These are phyloP conservation scores for Kodamaea plutei DNA, from an alignment of 1,139 yeast species.

Conservation along the genomic window DNA sequence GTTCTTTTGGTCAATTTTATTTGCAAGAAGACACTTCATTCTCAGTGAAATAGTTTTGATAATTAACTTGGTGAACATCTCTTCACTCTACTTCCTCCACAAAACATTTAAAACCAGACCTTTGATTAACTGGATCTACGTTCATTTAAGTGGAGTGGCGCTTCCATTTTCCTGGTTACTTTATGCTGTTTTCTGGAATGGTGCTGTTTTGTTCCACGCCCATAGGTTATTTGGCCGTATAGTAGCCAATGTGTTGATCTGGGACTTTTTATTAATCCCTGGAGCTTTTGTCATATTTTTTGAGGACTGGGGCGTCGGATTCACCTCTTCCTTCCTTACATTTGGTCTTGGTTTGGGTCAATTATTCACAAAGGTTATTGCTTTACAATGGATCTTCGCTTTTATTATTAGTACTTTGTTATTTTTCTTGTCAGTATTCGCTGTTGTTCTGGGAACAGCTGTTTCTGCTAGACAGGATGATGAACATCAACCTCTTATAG, in stretches of 20 bases:
- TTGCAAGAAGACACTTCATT: conserved; percentile 53
- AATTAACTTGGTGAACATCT: conserved; percentile 56
- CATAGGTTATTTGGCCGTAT: conserved; percentile 62
- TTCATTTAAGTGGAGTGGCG: conserved; percentile 65
- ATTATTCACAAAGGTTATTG: conserved; percentile 61
- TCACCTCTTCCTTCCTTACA: conserved; percentile 52
- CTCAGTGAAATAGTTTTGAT: conserved; percentile 53
- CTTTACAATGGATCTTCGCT: conserved; percentile 84
- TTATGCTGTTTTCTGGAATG: conserved; percentile 77
- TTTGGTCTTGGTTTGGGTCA: conserved; percentile 71
- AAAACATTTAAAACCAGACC: conserved; percentile 57
- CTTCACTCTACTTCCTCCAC: conserved; percentile 54
- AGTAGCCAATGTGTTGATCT: conserved; percentile 66
- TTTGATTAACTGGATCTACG: conserved; percentile 46
- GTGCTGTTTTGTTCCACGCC: conserved; percentile 61
- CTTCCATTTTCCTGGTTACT: conserved; percentile 73
- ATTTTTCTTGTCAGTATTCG: conserved; percentile 45
- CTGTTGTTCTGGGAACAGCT: conserved; percentile 15
- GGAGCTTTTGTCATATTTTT: conserved; percentile 50
- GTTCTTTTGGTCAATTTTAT: conserved; percentile 59
- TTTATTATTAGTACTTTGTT: conserved; percentile 57
- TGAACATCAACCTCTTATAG: too few relatives aligned
- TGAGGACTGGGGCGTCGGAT: conserved; percentile 71
- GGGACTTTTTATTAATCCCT: conserved; percentile 75
- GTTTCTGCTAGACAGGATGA: neutral